These are phyloP conservation scores for Trichoderma arundinaceum DNA, from an alignment of 2,329 filamentous ascomycete species.

Conservation along the genomic window DNA sequence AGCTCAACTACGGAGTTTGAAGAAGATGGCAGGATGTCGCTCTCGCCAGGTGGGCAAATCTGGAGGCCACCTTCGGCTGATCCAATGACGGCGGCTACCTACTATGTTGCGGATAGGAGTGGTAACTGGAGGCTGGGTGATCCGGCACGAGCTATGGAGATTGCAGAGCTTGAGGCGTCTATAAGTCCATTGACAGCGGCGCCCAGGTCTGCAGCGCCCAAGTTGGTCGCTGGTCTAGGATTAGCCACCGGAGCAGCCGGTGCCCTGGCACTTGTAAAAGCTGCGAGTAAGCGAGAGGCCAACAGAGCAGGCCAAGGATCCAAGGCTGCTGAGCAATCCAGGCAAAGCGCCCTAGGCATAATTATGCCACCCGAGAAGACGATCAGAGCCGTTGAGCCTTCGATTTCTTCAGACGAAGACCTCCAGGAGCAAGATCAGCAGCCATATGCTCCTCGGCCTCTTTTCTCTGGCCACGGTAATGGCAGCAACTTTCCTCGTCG, in stretches of 20 bases:
- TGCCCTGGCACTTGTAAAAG: conserved; percentile 11
- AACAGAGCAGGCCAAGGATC: neutral
- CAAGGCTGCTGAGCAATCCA: conserved; percentile 5
- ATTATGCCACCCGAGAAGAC: conserved; percentile 15
- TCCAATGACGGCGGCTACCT: conserved; percentile 52
- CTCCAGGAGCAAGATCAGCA: conserved; percentile 22
- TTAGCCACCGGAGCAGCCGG: conserved; percentile 17
- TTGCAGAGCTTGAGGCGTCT: conserved; percentile 39
- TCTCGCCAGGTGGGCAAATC: conserved; percentile 49
- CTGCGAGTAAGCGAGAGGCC: conserved; percentile 3
- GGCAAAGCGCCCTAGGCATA: neutral
- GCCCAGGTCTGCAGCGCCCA: conserved; percentile 27
- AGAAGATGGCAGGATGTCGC: conserved; percentile 52
- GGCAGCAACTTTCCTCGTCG: conserved; percentile 30
- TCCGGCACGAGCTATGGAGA: conserved; percentile 40
- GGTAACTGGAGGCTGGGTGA: conserved; percentile 61
- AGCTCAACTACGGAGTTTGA: conserved; percentile 60
- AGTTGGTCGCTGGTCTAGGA: conserved; percentile 23
- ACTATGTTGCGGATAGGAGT: conserved; percentile 58
- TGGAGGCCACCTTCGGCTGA: conserved; percentile 57
- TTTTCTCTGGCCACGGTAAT: neutral
- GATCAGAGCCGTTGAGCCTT: conserved; percentile 30
- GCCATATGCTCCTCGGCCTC: conserved; percentile 1
- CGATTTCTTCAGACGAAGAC: conserved; percentile 28
- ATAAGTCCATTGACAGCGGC: conserved; percentile 30